A percentile compares a stretch with the other conserved stretches of the same genome.
Evolutionary conservation across 345 rosid genomes (phyloP).

Genomic region (Populus pruinosa): DNA sequence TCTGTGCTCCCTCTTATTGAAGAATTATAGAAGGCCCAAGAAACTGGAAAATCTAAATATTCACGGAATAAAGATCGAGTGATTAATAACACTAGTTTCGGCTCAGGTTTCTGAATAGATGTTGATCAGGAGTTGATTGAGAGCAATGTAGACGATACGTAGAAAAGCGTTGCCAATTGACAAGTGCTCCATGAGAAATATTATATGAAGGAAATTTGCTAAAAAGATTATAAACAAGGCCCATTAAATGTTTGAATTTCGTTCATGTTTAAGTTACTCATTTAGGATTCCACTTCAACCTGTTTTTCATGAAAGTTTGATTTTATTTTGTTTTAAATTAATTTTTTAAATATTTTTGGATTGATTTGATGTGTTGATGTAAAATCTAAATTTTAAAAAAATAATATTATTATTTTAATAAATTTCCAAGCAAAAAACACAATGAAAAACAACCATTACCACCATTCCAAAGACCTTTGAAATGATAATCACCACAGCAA

Average conservation of each 20-base stretch:
- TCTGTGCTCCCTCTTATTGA: slow-evolving; percentile 73
- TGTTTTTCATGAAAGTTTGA: no score
- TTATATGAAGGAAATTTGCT: background rate
- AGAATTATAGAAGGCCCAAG: slow-evolving; percentile 67
- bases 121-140: background rate
- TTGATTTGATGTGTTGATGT: no score
- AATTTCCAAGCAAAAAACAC: no score
- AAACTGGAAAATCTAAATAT: slow-evolving; percentile 54
- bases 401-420: no score
- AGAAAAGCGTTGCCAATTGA: background rate
- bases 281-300: no score
- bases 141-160: background rate
- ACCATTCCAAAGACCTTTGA: background rate
- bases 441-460: no score
- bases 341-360: no score
- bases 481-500: background rate
- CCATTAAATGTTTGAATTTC: background rate
- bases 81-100: slow-evolving; percentile 6
- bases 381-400: no score
- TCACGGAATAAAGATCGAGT: slow-evolving; percentile 51
- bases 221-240: background rate
- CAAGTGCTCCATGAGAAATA: background rate
- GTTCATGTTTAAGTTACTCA: background rate
- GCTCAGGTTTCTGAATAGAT: background rate
- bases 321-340: no score